Conservation (phyloP, 2,329 filamentous ascomycete genomes). For the Curvularia hawaiiensis region DNA sequence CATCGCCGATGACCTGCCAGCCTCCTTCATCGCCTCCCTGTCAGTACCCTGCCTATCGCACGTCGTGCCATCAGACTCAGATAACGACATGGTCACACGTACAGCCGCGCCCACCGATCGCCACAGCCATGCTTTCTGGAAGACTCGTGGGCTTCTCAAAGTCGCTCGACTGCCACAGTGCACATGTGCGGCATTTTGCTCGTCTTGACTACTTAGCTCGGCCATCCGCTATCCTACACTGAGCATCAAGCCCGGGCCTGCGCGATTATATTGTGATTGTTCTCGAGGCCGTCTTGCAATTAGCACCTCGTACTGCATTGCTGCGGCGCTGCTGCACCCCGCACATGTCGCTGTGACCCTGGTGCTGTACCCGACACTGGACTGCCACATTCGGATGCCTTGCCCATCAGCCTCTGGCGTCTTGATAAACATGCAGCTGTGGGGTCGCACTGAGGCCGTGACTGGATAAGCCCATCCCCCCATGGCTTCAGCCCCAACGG, state of each 20-base stretch:
- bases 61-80: conserved; percentile 1
- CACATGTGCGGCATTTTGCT: neutral
- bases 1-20: conserved; percentile 12
- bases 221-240: neutral
- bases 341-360: neutral
- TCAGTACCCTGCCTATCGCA: neutral
- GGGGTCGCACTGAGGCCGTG: neutral
- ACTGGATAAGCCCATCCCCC: neutral
- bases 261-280: neutral
- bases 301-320: neutral
- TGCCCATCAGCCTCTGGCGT: conserved; percentile 8
- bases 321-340: neutral
- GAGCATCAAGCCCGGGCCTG: neutral
- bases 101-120: conserved; percentile 15
- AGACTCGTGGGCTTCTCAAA: conserved; percentile 20
- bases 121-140: conserved; percentile 3
- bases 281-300: neutral
- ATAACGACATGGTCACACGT: conserved; percentile 17
- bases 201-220: neutral
- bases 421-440: conserved; percentile 14
- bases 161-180: neutral
- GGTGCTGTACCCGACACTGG: conserved; percentile 5
- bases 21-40: neutral
- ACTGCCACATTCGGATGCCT: conserved; percentile 7
- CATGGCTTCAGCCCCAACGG: neutral